Percentiles rank a stretch among this genome's conserved stretches.
phyloP scores from a whole-genome alignment of 2,329 filamentous ascomycete species.

The Boeremia exigua region DNA sequence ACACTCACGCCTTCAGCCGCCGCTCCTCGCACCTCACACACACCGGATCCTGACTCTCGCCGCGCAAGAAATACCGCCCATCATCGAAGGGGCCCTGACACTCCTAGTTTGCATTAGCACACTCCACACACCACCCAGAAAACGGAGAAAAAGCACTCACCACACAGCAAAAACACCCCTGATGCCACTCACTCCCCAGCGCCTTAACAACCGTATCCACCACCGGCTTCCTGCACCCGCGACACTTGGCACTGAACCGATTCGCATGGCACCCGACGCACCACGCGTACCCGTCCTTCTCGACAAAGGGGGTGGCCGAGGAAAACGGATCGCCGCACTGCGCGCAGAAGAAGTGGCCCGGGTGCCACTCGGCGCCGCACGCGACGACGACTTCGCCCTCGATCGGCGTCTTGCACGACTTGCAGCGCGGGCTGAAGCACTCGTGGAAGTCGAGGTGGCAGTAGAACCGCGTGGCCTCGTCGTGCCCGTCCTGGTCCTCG shows the following conservation, averaged over 20 bases:
- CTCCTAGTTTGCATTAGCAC: conserved; percentile 52
- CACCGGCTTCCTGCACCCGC: conserved; percentile 81
- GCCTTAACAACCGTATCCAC: conserved; percentile 90
- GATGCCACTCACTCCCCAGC: conserved; percentile 91
- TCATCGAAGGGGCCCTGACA: conserved; percentile 67
- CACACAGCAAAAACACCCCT: conserved; percentile 84
- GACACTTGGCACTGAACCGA: conserved; percentile 87
- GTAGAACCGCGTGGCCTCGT: conserved; percentile 79
- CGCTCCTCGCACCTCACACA: conserved; percentile 68
- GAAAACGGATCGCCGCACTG: conserved; percentile 88
- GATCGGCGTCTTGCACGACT: conserved; percentile 95
- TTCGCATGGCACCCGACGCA: conserved; percentile 92
- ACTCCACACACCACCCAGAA: conserved; percentile 62
- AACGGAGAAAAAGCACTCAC: conserved; percentile 45
- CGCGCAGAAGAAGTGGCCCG: conserved; percentile 98
- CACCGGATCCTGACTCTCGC: conserved; percentile 64
- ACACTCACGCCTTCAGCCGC: conserved; percentile 66
- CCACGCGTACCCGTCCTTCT: conserved; percentile 98
- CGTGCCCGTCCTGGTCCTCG: conserved; percentile 66
- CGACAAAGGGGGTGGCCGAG: conserved; percentile 78
- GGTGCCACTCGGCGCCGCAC: conserved; percentile 94
- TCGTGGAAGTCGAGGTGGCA: conserved; percentile 99
- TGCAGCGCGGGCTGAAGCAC: conserved; percentile 88
- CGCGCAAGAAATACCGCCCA: conserved; percentile 67
- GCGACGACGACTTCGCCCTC: conserved; percentile 93